Conservation (phyloP, 371 early-diverging fungal genomes). For the Mortierella sp. region DNA sequence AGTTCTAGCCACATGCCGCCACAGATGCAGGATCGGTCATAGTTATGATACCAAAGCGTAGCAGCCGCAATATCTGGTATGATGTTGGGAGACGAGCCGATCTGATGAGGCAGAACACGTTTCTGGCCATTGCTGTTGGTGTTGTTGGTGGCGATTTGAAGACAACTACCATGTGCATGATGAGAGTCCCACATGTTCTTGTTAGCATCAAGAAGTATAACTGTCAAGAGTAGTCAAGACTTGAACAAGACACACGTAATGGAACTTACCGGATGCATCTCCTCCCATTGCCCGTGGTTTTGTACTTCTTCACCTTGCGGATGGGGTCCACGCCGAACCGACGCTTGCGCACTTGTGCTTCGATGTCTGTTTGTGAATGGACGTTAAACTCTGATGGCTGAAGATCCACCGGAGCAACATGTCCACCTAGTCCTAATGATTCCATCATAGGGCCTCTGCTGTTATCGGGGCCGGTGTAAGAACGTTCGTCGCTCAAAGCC, state of each 20-base stretch:
- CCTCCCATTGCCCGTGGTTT: constrained; percentile 33
- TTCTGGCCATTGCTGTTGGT: constrained; percentile 1
- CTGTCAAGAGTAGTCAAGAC: too few relatives aligned
- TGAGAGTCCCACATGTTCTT: neutral
- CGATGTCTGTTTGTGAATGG: constrained; percentile 27
- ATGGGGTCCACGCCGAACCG: constrained; percentile 42
- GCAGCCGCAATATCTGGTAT: constrained; percentile 42
- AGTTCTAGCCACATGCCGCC: constrained; percentile 44
- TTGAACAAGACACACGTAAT: neutral
- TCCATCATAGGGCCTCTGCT: too few relatives aligned
- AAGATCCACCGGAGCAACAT: constrained; percentile 16
- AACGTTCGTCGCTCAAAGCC: constrained; percentile 25
- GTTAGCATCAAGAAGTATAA: neutral
- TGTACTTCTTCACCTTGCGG: constrained; percentile 51
- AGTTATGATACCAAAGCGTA: constrained; percentile 51
- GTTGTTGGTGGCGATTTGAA: constrained; percentile 35
- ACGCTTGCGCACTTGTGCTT: constrained; percentile 48
- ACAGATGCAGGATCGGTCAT: constrained; percentile 42
- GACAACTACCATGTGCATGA: constrained; percentile 12
- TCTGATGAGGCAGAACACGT: constrained; percentile 16
- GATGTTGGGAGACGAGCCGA: constrained; percentile 11
- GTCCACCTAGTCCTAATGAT: constrained; percentile 11
- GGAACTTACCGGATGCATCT: constrained; percentile 49
- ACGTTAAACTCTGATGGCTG: constrained; percentile 4
- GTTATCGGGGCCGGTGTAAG: neutral